These are phyloP conservation scores for Cladobotryum mycophilum DNA, from an alignment of 2,329 filamentous ascomycete species.

Conservation along the genomic window DNA sequence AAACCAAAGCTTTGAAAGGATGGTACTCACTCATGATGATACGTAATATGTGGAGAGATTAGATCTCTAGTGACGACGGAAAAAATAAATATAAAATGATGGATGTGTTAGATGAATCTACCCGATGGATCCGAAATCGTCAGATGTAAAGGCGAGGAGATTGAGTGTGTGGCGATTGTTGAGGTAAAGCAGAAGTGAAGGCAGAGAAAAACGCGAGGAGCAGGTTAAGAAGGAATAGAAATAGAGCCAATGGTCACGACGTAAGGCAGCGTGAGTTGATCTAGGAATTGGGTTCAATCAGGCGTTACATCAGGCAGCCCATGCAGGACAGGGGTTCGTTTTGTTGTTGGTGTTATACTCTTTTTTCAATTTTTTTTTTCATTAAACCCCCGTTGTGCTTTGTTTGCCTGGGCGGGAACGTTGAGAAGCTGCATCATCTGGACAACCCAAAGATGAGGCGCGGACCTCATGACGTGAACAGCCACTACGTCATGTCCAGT, in stretches of 20 bases:
- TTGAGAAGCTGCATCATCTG: not conserved
- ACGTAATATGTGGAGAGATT: no score
- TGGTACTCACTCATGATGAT: not conserved
- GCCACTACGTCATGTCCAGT: not conserved
- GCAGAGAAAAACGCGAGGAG: not conserved
- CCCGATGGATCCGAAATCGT: not conserved
- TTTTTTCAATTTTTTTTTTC: no score
- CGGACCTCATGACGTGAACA: not conserved
- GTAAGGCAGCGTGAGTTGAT: not conserved
- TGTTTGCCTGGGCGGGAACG: no score
- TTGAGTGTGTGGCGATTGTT: not conserved
- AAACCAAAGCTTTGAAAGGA: not conserved
- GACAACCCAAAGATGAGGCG: not conserved
- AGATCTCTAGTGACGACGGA: not conserved
- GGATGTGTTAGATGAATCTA: not conserved
- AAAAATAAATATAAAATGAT: not conserved
- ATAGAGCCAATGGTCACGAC: not conserved
- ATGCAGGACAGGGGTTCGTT: no score
- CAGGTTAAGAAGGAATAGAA: not conserved
- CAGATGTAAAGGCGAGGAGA: not conserved
- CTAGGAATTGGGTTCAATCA: not conserved
- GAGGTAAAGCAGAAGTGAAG: not conserved
- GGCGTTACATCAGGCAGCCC: no score
- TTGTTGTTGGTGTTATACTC: no score
- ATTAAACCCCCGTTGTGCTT: no score